A percentile compares a stretch with the other conserved stretches of the same genome.
phyloP scores from a whole-genome alignment of 192 early-diverging fungal genomes.

The Podila horticola region DNA sequence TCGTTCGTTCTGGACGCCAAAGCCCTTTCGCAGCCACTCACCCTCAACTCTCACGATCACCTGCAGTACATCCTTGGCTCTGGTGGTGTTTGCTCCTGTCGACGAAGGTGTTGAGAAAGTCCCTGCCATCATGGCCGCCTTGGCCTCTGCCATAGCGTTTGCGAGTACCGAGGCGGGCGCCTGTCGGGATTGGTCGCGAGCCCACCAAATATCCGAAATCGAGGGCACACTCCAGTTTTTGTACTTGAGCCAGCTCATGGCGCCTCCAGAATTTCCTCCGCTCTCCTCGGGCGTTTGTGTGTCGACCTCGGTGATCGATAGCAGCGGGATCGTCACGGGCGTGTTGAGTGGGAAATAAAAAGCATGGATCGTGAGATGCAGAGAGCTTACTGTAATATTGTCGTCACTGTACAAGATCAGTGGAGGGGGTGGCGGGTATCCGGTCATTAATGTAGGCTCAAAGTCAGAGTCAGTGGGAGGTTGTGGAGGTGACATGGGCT shows the following conservation, averaged over 20 bases:
- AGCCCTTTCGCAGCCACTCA: slow-evolving; percentile 47
- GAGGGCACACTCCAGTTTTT: slow-evolving; percentile 37
- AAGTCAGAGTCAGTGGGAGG: neutral
- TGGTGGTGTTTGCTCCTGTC: slow-evolving; percentile 8
- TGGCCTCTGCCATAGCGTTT: neutral
- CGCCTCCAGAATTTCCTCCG: neutral
- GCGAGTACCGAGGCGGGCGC: neutral
- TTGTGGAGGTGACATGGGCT: neutral
- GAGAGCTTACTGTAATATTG: slow-evolving; percentile 43
- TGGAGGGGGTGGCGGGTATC: slow-evolving; percentile 42
- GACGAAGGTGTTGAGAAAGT: neutral
- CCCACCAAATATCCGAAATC: slow-evolving; percentile 49
- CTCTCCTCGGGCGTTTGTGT: slow-evolving; percentile 10
- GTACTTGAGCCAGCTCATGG: slow-evolving; percentile 44
- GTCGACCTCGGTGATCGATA: slow-evolving; percentile 39
- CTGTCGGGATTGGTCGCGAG: slow-evolving; percentile 18
- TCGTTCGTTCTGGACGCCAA: slow-evolving; percentile 40
- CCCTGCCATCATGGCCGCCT: neutral
- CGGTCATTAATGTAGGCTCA: neutral
- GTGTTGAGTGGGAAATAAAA: slow-evolving; percentile 51
- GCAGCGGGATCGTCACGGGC: slow-evolving; percentile 34
- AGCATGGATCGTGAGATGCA: slow-evolving; percentile 46
- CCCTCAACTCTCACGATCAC: slow-evolving; percentile 44
- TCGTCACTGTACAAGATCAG: slow-evolving; percentile 46
- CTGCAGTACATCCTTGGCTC: slow-evolving; percentile 17